Evolutionary conservation across 805 yeast genomes (phyloP).

Genomic region (Pichia rugopelliculosa): DNA sequence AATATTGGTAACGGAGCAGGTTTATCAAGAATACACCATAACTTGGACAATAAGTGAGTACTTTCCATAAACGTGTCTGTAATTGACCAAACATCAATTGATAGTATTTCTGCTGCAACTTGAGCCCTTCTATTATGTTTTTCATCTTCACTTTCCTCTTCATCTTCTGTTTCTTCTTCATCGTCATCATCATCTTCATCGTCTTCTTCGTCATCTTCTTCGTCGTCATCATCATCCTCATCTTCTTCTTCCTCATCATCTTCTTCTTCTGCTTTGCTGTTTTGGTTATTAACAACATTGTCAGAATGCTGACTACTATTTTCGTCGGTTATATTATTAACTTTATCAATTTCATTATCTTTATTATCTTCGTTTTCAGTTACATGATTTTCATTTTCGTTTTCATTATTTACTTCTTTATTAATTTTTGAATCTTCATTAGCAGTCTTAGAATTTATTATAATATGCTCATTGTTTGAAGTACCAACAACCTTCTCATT

Average conservation of each 20-base stretch:
- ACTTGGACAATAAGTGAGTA: constrained; percentile 49
- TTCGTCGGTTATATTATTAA: not conserved
- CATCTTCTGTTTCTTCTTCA: constrained; percentile 24
- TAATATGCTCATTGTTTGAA: not conserved
- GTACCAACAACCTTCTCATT: not conserved
- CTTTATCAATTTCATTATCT: not conserved
- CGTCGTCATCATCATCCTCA: constrained; percentile 13
- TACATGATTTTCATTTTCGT: not conserved
- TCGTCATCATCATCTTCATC: constrained; percentile 17
- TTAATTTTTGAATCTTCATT: not conserved
- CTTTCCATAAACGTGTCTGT: constrained; percentile 85
- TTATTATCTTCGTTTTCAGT: not conserved
- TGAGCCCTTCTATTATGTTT: constrained; percentile 41
- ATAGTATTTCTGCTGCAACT: constrained; percentile 79
- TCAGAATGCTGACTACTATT: no score
- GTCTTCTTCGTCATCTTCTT: constrained; percentile 16
- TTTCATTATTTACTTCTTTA: not conserved
- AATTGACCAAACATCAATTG: constrained; percentile 90
- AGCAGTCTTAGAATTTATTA: not conserved
- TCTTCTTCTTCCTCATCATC: constrained; percentile 1
- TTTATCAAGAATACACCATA: constrained; percentile 77
- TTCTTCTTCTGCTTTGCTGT: not conserved
- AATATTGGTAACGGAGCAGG: constrained; percentile 62
- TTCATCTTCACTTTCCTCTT: constrained; percentile 29
- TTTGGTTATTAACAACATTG: not conserved